Evolutionary conservation across 148 eudicot species (phyloP).

Genomic region (Oxyria digyna): DNA sequence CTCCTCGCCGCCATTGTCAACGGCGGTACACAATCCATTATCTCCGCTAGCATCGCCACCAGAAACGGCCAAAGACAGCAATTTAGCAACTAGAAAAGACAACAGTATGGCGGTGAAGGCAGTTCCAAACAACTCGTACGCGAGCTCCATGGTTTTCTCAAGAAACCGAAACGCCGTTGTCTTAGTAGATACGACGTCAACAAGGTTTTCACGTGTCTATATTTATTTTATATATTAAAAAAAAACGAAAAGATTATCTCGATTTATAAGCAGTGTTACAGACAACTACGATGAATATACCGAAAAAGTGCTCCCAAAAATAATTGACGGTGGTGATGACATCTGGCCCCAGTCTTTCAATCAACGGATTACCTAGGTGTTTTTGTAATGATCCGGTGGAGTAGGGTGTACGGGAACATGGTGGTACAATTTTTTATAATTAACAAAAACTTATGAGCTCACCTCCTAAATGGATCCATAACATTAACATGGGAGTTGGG

Average conservation of each 20-base stretch:
- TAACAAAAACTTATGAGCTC: background rate
- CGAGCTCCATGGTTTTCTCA: background rate
- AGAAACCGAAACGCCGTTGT: background rate
- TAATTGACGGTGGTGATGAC: constrained; percentile 6
- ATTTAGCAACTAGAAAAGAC: constrained; percentile 4
- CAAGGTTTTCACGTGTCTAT: too few relatives aligned
- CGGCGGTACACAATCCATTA: background rate
- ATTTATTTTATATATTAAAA: too few relatives aligned
- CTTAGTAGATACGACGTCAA: background rate
- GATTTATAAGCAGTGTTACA: too few relatives aligned
- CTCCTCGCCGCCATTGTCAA: constrained; percentile 5
- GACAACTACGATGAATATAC: background rate
- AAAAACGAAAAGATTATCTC: too few relatives aligned
- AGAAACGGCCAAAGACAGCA: constrained; percentile 3
- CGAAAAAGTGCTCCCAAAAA: background rate
- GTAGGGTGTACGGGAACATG: background rate
- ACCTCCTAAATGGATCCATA: background rate
- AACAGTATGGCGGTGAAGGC: background rate
- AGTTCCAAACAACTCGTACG: background rate
- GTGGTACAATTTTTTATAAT: background rate
- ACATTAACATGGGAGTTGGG: too few relatives aligned
- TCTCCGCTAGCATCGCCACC: background rate
- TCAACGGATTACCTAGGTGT: background rate
- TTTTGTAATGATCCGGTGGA: background rate
- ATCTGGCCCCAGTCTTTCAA: background rate